Base-by-base conservation (phyloP, 768 basidiomycete genomes). In the Imleria badia region DNA sequence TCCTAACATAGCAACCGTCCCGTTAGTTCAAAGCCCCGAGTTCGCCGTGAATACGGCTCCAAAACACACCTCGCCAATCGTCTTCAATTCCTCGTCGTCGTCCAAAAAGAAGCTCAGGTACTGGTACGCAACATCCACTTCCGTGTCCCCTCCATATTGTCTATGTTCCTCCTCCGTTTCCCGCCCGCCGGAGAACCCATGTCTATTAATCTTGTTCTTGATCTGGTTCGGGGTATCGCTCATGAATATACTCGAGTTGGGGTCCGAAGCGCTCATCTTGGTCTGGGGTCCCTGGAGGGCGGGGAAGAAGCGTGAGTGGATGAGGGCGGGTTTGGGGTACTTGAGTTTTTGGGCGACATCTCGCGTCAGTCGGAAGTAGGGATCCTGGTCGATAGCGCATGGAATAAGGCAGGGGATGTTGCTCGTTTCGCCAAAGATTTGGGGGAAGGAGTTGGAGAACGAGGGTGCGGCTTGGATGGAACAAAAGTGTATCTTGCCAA, bases 251-350 rank as follows among this genome's bases (percentile, higher is more conserved):
- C 91, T 91, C 60, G 88, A 91, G 73, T 94, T 96, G 20, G 84
- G 77, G 71, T 96, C 89, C 46, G 91, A 94, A 6, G 97, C 97
- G 70, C 94, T 97, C 97, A 99, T 99, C 76, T 99, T 99, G 34
- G 94, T 96, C 72, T 97, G 94, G 3, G 97, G 91, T 40, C 97
- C 97, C 73, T 98, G 96, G 11, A 99, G 80, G 6, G 97, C 95
- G 12, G 97, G 97, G 77, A 99, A 96, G 80, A 99, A 99, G 67
- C 96, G 96, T 44, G 95, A 83, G 72, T 98, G 94, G 45, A 99
- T 76, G 23, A 98, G 82, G 3, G 89, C 75, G 3, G 97, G 97
- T 71, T 99, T 99, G 40, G 88, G 93, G 76, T 96, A 97, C 73
- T 93, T 96, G 65, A 99, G 83, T 67, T 92, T 92, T 60, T 82